Evolutionary conservation across 805 yeast species (phyloP), one percentile per base, ranked within the genome.

Genomic region (Wickerhamiella alocasiicola): DNA sequence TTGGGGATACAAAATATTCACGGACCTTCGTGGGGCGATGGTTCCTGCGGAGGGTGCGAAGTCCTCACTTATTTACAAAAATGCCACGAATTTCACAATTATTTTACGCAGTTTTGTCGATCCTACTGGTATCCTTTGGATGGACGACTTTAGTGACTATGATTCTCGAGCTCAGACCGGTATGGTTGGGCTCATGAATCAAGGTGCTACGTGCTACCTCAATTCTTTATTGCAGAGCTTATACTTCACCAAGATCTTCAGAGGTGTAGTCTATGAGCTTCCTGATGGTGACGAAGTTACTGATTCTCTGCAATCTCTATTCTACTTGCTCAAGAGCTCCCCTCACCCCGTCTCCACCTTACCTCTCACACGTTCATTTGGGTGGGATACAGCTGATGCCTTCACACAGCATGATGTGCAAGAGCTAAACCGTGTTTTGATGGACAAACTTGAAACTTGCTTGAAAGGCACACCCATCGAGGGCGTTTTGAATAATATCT

Each of bases 391-490:
- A 7, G 78, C 79, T 5, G 98, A 91, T 50, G 94, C 96, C 0
- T 91, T 91, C 60, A 82, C 94, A 2, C 99, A 91, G 61, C 97
- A 91, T 61, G 99, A 91, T 57, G 96, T 91, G 12, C 99, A 91
- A 58, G 99, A 91, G 59, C 67, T 91, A 56, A 85, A 87, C 57
- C 76, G 99, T 51, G 85, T 91, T 28, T 68, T 91, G 55, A 88
- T 91, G 96, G 99, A 91, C 59, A 75, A 79, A 49, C 67, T 91
- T 32, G 99, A 91, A 58, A 67, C 76, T 3, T 81, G 82, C 39
- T 85, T 91, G 96, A 84, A 84, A 53, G 87, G 85, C 5, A 80
- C 96, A 0, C 63, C 68, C 0, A 87, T 83, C 23, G 87, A 79
- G 49, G 80, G 79, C 6, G 70, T 75, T 34, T 60, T 91, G 42